phyloP scores from a whole-genome alignment of 768 basidiomycete species.

The Mycena galericulata region DNA sequence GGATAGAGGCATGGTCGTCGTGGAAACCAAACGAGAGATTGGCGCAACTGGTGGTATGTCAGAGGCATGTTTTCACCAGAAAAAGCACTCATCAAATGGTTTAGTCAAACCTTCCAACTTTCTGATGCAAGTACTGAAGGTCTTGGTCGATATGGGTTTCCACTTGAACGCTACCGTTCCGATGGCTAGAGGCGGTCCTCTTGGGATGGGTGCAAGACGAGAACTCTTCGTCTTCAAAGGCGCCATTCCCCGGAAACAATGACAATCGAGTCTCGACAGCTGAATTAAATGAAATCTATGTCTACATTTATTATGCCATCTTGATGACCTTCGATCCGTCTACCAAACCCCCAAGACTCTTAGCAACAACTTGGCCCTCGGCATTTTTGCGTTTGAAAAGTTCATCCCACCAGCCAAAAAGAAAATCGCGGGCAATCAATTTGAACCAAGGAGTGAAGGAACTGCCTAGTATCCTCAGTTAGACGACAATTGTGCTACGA shows the following conservation, averaged over 20 bases:
- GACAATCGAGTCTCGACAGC: not conserved
- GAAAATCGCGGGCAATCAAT: conserved; percentile 94
- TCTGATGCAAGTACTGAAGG: conserved; percentile 71
- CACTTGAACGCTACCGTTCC: conserved; percentile 76
- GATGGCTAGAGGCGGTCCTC: conserved; percentile 60
- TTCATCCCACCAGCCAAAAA: conserved; percentile 99
- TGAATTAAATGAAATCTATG: conserved; percentile 11
- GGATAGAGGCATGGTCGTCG: conserved; percentile 63
- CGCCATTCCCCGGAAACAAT: conserved; percentile 24
- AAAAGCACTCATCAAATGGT: conserved; percentile 30
- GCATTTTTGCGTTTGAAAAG: conserved; percentile 71
- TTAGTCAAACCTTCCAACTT: conserved; percentile 67
- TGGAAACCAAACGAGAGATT: conserved; percentile 60
- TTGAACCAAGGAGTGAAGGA: conserved; percentile 99
- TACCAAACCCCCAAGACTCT: conserved; percentile 71
- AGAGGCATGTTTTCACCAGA: conserved; percentile 40
- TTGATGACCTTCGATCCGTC: conserved; percentile 82
- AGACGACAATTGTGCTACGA: not conserved
- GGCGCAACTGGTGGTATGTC: conserved; percentile 43
- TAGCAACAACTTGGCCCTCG: conserved; percentile 71
- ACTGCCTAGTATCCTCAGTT: conserved; percentile 62
- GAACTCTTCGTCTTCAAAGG: conserved; percentile 79
- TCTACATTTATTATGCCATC: conserved; percentile 54
- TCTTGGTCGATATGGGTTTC: conserved; percentile 67
- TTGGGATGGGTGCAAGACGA: conserved; percentile 58